Conservation (phyloP, 352 stramenopile species). For the Globisporangium megalacanthum region DNA sequence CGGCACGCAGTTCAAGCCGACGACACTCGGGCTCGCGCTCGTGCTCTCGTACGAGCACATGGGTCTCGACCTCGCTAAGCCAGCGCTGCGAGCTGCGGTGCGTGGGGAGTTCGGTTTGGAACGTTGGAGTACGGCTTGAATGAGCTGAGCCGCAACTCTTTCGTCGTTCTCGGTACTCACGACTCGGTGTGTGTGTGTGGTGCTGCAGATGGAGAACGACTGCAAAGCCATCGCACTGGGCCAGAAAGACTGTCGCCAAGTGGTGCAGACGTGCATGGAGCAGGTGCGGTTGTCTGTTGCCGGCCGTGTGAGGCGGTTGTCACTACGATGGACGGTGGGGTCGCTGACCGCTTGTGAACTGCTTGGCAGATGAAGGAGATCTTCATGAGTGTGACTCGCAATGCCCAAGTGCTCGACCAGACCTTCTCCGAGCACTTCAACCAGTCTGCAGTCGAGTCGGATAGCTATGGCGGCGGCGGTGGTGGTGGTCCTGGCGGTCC, state of each 20-base stretch:
- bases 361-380: slow-evolving; percentile 64
- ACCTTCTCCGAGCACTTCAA: slow-evolving; percentile 90
- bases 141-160: not conserved
- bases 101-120: slow-evolving; percentile 9
- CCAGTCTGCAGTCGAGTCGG: slow-evolving; percentile 28
- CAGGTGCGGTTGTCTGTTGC: slow-evolving; percentile 61
- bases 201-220: slow-evolving; percentile 87
- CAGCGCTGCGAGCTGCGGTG: slow-evolving; percentile 87
- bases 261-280: slow-evolving; percentile 80
- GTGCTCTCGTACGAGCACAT: slow-evolving; percentile 92
- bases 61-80: slow-evolving; percentile 96
- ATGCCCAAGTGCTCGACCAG: slow-evolving; percentile 84
- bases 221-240: slow-evolving; percentile 85
- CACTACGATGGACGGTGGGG: not conserved
- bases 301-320: slow-evolving; percentile 11
- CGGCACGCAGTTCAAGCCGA: slow-evolving; percentile 93
- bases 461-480: slow-evolving; percentile 14
- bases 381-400: slow-evolving; percentile 65
- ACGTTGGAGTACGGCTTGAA: not conserved
- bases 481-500: not conserved
- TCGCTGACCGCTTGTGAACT: slow-evolving; percentile 1
- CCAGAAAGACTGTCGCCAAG: slow-evolving; percentile 66
- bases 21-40: slow-evolving; percentile 82
- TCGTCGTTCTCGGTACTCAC: not conserved
- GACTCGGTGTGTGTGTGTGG: not conserved